A percentile compares a stretch with the other conserved stretches of the same genome.
Conservation (phyloP, 805 yeast genomes). For the Monosporozyma servazzii region DNA sequence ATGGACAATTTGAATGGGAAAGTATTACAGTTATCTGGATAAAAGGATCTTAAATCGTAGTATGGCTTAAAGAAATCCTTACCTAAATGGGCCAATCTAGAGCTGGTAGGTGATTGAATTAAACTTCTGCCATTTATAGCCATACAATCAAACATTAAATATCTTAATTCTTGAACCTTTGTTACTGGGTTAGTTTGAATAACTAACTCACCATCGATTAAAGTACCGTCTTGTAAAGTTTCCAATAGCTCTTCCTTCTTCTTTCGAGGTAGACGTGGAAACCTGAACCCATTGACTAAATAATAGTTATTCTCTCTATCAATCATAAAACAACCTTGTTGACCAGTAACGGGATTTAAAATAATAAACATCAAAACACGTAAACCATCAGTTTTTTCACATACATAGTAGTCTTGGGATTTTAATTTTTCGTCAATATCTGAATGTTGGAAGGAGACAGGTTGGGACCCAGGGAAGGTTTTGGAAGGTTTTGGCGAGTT, state of each 20-base stretch:
- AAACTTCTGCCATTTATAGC: constrained; percentile 70
- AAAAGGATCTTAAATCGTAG: constrained; percentile 51
- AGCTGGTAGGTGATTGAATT: constrained; percentile 61
- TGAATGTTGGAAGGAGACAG: constrained; percentile 73
- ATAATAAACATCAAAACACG: constrained; percentile 68
- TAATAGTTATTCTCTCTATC: constrained; percentile 84
- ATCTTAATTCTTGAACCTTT: constrained; percentile 58
- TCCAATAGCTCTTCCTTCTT: constrained; percentile 27
- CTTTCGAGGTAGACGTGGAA: constrained; percentile 46
- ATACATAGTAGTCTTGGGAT: constrained; percentile 77
- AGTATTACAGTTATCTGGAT: constrained; percentile 63
- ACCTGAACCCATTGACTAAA: constrained; percentile 73
- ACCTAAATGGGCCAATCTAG: constrained; percentile 79
- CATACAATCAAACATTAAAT: constrained; percentile 83
- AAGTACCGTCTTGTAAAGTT: constrained; percentile 74
- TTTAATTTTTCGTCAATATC: constrained; percentile 58
- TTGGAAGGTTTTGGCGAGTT: constrained; percentile 41
- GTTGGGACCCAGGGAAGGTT: constrained; percentile 87
- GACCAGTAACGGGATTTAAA: constrained; percentile 55
- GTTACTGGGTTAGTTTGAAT: constrained; percentile 48
- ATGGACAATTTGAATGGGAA: constrained; percentile 83
- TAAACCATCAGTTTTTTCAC: constrained; percentile 93
- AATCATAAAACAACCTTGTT: constrained; percentile 82
- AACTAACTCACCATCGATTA: constrained; percentile 92
- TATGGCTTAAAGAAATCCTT: constrained; percentile 78